phyloP scores from a whole-genome alignment of 2,329 filamentous ascomycete species.

The Botrytis deweyae region DNA sequence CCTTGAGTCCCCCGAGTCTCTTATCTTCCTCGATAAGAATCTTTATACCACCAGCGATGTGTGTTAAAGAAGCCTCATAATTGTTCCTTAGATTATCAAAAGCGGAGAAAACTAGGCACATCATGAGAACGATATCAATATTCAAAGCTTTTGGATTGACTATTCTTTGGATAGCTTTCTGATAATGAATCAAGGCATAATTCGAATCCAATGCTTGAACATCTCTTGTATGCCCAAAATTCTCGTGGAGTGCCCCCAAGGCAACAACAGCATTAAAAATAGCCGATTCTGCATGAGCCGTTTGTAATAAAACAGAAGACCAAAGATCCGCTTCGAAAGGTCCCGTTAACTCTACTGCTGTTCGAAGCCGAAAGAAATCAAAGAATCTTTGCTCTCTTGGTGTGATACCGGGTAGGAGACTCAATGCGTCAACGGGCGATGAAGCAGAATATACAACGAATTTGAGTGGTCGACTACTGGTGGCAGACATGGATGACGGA shows the following conservation, averaged over 20 bases:
- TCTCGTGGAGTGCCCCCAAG: conserved; percentile 26
- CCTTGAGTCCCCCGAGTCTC: background rate
- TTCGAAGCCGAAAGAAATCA: conserved; percentile 26
- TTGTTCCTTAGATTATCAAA: conserved; percentile 11
- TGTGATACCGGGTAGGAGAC: conserved; percentile 21
- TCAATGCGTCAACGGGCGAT: background rate
- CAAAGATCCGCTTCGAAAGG: conserved; percentile 27
- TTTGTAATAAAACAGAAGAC: conserved; percentile 25
- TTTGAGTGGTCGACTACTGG: background rate
- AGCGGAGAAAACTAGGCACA: conserved; percentile 7
- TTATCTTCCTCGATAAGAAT: conserved; percentile 3
- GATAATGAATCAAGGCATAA: conserved; percentile 11
- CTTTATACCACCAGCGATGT: conserved; percentile 15
- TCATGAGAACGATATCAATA: conserved; percentile 7
- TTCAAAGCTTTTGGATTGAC: background rate
- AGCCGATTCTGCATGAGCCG: conserved; percentile 25
- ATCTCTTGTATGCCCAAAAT: background rate
- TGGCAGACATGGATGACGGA: background rate
- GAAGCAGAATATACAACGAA: conserved; percentile 6
- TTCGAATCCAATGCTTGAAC: background rate
- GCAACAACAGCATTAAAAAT: conserved; percentile 29
- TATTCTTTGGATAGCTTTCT: conserved; percentile 15
- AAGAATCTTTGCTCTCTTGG: conserved; percentile 23
- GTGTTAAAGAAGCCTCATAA: conserved; percentile 8
- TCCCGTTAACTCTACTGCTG: conserved; percentile 12